Evolutionary conservation across 1,284 basidiomycete species (phyloP), one percentile per base, ranked within the genome.

Genomic region (Trichosporon coremiiforme): DNA sequence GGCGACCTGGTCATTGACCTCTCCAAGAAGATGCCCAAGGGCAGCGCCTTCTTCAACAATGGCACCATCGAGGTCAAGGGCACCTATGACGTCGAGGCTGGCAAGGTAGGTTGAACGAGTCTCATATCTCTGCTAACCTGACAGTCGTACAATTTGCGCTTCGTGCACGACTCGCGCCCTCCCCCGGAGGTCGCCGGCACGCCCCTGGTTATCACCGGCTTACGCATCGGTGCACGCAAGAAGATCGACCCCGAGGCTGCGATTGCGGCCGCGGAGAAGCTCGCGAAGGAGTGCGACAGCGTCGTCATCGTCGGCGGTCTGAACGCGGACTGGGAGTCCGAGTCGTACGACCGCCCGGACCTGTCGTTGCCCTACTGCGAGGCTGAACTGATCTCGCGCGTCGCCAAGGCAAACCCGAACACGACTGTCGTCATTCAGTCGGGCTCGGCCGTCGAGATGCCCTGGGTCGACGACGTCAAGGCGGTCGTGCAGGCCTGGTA

Each of bases 361-460:
- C 73, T 79, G 2, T 85, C 60, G 84, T 86, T 81, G 78, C 87
- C 65, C 85, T 64, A 72, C 25, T 68, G 74, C 9, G 66, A 69
- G 8, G 88, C 93, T 78, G 90, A 92, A 76, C 83, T 94, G 41
- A 86, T 94, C 66, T 75, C 82, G 22, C 88, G 87, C 73, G 87
- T 93, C 17, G 85, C 86, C 25, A 86, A 85, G 15, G 90, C 84
- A 47, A 93, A 93, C 79, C 84, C 86, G 33, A 88, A 87, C 67
- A 91, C 90, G 0, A 82, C 93, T n/a, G 90, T 94, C 5, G 90
- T 93, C 47, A 89, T 90, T 3, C 90, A 93, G 82, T 87, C 89
- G 2, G 90, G 90, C 71, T 82, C 88, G 73, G 87, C 90, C 4
- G 88, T 92, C 73, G 86, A 88, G 8, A 85, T 93, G 84, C 91